Evolutionary conservation across 192 early-diverging fungal species (phyloP), one percentile per base, ranked within the genome.

Genomic region (Blastocladiella britannica): DNA sequence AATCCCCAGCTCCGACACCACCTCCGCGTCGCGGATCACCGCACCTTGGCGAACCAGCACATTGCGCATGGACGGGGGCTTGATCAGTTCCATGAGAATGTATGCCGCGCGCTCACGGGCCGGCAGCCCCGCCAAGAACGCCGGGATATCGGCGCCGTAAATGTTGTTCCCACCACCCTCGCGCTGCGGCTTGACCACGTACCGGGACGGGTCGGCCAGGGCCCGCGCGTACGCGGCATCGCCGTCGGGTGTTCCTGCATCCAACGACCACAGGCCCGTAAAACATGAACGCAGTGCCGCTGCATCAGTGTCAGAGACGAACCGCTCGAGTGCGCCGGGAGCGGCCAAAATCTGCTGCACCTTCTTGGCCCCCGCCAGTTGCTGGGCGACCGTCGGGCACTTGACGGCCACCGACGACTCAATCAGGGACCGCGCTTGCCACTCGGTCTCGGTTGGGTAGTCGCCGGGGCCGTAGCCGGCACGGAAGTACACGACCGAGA

Each of bases 21-120:
- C 87, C 29, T 86, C 79, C 3, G 76, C 76, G 8, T 76, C 58
- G 43, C 83, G 70, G 22, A 86, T 55, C 62, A 79, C 62, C 37
- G 12, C n/a, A 8, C 91, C 92, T 55, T 87, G 65, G 24, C 88
- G 77, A 27, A 95, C 58, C 62, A 95, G 78, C 7, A 85, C 59
- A 58, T 82, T 90, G 25, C 74, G 71, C 29, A 85, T 68, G 5
- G 70, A 69, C 2, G 89, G 87, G 18, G 86, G 82, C n/a, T n/a
- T n/a, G n/a, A 97, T 97, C 8, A 94, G 68, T 55, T 95, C 91
- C 94, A 97, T 97, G 12, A 97, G 66, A 57, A 97, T 97, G 58
- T 85, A 93, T 0, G 84, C 88, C 60, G 78, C 82, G 12, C 84
- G 71, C 61, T 89, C 87, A 37, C 79, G 65, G 23, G 58, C 65